Percentiles rank a stretch among this genome's conserved stretches.
Evolutionary conservation across 345 rosid species (phyloP).

Genomic region (Erysimum cheiranthoides): DNA sequence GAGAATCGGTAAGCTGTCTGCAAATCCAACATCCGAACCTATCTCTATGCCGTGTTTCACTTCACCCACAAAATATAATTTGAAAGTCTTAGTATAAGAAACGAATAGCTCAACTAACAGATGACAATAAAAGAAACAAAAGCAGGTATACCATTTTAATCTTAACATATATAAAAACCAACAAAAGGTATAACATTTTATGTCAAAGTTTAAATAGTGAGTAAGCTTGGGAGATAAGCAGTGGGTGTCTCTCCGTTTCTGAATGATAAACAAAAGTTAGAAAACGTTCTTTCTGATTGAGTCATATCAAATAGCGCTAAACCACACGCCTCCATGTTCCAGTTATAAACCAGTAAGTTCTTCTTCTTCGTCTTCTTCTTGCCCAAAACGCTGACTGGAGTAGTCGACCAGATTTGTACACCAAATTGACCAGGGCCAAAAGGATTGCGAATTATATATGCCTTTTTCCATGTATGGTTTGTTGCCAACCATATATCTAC

Average conservation of each 20-base stretch:
- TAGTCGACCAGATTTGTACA: background rate
- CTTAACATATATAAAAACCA: no score
- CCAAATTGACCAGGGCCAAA: background rate
- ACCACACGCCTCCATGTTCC: background rate
- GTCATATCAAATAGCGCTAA: background rate
- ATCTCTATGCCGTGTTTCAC: background rate
- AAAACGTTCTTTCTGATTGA: background rate
- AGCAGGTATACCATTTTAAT: no score
- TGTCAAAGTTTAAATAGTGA: background rate
- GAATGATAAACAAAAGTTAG: background rate
- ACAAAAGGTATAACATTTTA: no score
- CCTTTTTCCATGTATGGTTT: background rate
- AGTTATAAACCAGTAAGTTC: background rate
- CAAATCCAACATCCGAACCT: no score
- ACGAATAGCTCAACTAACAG: background rate
- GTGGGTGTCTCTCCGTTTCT: background rate
- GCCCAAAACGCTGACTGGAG: background rate
- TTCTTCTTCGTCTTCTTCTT: background rate
- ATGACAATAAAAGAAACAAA: no score
- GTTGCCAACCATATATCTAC: background rate
- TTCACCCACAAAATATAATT: background rate
- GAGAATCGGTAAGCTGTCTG: no score
- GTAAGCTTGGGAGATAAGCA: constrained; percentile 2
- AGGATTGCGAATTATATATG: background rate
- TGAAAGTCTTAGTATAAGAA: background rate